These are phyloP conservation scores for Hydrangea macrophylla DNA, from an alignment of 148 eudicot genomes.

Conservation along the genomic window DNA sequence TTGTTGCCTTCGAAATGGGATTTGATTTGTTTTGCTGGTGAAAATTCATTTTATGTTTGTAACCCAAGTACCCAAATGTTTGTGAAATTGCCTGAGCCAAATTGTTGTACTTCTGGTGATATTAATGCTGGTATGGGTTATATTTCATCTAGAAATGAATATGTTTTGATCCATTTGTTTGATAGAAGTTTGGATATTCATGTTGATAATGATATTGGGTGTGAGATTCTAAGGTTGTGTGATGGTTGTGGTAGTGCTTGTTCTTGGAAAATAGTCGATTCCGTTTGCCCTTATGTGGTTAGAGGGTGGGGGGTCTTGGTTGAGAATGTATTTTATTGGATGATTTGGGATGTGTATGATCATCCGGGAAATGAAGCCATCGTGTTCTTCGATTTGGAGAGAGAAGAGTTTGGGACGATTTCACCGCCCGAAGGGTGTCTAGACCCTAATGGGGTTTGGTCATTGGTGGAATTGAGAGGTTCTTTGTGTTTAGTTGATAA, in stretches of 20 bases:
- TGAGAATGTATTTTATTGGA: constrained; percentile 19
- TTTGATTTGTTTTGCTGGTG: constrained; percentile 15
- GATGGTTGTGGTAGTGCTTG: constrained; percentile 12
- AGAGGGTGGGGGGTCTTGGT: constrained; percentile 25
- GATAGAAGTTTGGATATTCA: constrained; percentile 19
- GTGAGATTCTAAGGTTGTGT: constrained; percentile 15
- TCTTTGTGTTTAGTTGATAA: constrained; percentile 15
- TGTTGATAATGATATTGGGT: constrained; percentile 16
- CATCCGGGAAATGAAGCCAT: constrained; percentile 16
- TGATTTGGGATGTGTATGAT: constrained; percentile 22
- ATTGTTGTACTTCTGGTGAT: constrained; percentile 21
- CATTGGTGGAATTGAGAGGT: constrained; percentile 18
- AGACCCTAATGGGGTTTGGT: constrained; percentile 17
- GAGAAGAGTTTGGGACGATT: constrained; percentile 16
- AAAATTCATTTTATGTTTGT: constrained; percentile 17
- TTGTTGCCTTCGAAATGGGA: constrained; percentile 19
- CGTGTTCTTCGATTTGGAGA: constrained; percentile 17
- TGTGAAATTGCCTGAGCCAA: constrained; percentile 20
- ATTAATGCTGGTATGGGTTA: constrained; percentile 18
- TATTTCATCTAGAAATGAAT: constrained; percentile 11
- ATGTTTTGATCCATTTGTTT: constrained; percentile 16
- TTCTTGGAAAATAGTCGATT: constrained; percentile 14
- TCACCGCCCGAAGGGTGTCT: constrained; percentile 18
- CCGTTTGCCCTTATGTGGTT: constrained; percentile 10
- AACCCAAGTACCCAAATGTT: constrained; percentile 19